Percentiles rank a stretch among this genome's conserved stretches.
These are phyloP conservation scores for Blastobotrys petasosporus DNA, from an alignment of 1,139 yeast genomes.

Conservation along the genomic window DNA sequence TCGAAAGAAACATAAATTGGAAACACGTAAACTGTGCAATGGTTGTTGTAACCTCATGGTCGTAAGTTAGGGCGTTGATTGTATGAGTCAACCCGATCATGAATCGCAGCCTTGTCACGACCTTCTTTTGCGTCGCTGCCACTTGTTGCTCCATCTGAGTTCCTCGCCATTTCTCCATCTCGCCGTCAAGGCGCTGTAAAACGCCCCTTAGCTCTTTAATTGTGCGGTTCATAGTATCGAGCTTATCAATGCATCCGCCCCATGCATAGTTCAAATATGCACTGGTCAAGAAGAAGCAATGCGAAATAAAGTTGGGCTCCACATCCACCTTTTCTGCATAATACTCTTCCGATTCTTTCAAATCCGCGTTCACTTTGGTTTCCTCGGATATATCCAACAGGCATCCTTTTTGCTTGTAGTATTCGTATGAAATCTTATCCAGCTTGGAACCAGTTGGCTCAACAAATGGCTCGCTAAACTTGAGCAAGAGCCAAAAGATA, in stretches of 20 bases:
- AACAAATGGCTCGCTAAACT: slow-evolving; percentile 77
- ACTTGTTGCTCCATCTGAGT: slow-evolving; percentile 1
- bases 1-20: slow-evolving; percentile 61
- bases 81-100: slow-evolving; percentile 7
- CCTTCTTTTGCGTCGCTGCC: neutral
- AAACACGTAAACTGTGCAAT: slow-evolving; percentile 75
- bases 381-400: slow-evolving; percentile 69
- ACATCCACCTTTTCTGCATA: slow-evolving; percentile 33
- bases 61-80: slow-evolving; percentile 19
- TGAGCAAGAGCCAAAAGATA: slow-evolving; percentile 58
- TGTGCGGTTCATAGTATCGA: slow-evolving; percentile 48
- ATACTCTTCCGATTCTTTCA: slow-evolving; percentile 59
- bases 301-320: slow-evolving; percentile 72
- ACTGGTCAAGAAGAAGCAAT: slow-evolving; percentile 74
- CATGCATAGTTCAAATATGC: slow-evolving; percentile 84
- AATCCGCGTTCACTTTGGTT: slow-evolving; percentile 73
- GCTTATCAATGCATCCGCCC: slow-evolving; percentile 65
- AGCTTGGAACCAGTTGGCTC: slow-evolving; percentile 54
- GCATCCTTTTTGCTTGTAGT: slow-evolving; percentile 44
- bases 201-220: slow-evolving; percentile 50
- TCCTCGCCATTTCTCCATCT: slow-evolving; percentile 30
- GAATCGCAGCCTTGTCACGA: slow-evolving; percentile 14
- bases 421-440: slow-evolving; percentile 68
- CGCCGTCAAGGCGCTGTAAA: slow-evolving; percentile 39
- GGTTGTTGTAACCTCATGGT: slow-evolving; percentile 35